Conservation (phyloP, 345 rosid species). For the Hirschfeldia incana region DNA sequence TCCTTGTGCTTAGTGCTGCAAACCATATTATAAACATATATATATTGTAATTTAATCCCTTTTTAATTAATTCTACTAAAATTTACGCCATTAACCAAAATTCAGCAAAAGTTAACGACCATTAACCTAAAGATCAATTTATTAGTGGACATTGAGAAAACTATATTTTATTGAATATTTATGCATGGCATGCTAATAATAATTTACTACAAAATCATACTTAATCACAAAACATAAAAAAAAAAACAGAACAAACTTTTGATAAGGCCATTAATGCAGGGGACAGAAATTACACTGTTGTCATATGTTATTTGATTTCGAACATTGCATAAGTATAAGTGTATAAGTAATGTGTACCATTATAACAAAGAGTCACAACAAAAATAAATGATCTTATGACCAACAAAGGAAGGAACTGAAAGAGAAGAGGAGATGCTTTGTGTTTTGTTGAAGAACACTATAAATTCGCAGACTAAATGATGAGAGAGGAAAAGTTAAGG, state of each 20-base stretch:
- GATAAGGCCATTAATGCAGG: background rate
- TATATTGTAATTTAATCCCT: background rate
- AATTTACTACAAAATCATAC: background rate
- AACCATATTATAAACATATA: slow-evolving; percentile 3
- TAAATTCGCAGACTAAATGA: slow-evolving; percentile 18
- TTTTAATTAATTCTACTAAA: background rate
- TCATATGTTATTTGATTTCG: background rate
- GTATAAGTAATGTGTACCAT: background rate
- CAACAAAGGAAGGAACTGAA: slow-evolving; percentile 3
- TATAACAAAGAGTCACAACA: background rate
- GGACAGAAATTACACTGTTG: background rate
- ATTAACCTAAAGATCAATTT: slow-evolving; percentile 13
- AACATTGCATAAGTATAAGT: background rate
- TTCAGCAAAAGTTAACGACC: background rate
- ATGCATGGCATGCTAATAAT: background rate
- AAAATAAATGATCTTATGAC: slow-evolving; percentile 13
- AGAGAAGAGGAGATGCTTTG: slow-evolving; percentile 10
- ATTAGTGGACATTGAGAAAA: slow-evolving; percentile 7
- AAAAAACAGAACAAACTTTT: background rate
- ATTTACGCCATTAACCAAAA: too few species aligned
- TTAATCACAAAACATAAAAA: background rate
- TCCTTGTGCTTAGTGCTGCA: slow-evolving; percentile 30
- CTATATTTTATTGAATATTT: background rate
- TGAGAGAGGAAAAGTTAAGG: slow-evolving; percentile 7
- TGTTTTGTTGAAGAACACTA: slow-evolving; percentile 3